A percentile compares a stretch with the other conserved stretches of the same genome.
Conservation (phyloP, 352 stramenopile species). For the Pythium vanterpoolii region DNA sequence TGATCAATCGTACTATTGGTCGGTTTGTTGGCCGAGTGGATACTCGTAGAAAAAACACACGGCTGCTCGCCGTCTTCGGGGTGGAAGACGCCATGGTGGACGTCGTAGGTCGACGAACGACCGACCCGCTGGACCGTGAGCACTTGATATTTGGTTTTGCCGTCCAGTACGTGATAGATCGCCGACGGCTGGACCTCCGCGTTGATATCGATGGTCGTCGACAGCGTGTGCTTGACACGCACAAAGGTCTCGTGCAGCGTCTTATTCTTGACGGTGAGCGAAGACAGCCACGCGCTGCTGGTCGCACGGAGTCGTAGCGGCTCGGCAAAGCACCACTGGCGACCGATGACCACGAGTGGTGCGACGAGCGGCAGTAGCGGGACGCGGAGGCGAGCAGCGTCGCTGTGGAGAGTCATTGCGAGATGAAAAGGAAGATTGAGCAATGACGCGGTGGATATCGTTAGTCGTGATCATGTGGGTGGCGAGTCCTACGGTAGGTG, state of each 20-base stretch:
- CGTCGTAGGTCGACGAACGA: neutral
- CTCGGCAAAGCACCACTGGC: constrained; percentile 1
- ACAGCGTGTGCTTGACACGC: neutral
- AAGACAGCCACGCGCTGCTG: neutral
- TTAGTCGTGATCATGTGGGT: no score
- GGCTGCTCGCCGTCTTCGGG: constrained; percentile 5
- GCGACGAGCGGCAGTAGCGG: neutral
- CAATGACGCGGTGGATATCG: no score
- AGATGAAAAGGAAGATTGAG: no score
- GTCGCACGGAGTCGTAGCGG: neutral
- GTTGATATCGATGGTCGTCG: constrained; percentile 5
- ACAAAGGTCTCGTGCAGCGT: neutral
- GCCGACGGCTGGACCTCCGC: constrained; percentile 1
- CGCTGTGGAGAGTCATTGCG: neutral
- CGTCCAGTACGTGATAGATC: neutral
- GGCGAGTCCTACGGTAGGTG: no score
- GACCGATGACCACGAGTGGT: neutral
- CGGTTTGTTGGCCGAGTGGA: neutral
- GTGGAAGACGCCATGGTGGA: constrained; percentile 4
- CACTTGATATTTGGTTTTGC: neutral
- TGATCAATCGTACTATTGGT: neutral
- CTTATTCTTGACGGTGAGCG: constrained; percentile 6
- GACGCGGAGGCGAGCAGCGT: neutral
- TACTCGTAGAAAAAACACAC: neutral
- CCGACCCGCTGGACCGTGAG: constrained; percentile 4